phyloP scores from a whole-genome alignment of 805 yeast genomes.

The Candida awuae region DNA sequence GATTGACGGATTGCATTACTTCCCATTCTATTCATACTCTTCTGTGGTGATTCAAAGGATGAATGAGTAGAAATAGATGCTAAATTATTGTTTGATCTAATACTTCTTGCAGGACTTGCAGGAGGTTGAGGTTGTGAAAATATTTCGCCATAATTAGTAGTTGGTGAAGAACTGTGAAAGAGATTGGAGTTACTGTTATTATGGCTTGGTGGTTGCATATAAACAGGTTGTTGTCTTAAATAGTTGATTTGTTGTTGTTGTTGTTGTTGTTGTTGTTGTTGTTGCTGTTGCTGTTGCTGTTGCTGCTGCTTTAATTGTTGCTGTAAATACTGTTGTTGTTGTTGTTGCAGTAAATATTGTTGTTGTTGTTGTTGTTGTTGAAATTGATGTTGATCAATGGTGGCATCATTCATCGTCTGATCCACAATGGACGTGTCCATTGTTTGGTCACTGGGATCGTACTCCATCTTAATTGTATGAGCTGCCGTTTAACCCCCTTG shows the following conservation, averaged over 20 bases:
- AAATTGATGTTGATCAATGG: background rate
- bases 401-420: background rate
- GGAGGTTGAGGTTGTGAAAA: conserved; percentile 28
- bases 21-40: conserved; percentile 1
- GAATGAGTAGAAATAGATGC: conserved; percentile 27
- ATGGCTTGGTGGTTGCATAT: conserved; percentile 1
- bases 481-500: too few species aligned
- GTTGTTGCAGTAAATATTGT: conserved; percentile 8
- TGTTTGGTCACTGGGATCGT: background rate
- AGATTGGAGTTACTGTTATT: conserved; percentile 8
- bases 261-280: conserved; percentile 10
- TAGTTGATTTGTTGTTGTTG: background rate
- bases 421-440: background rate
- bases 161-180: conserved; percentile 19
- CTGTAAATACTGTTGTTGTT: conserved; percentile 19
- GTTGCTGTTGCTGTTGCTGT: conserved; percentile 3
- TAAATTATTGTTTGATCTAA: conserved; percentile 24
- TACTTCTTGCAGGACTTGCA: conserved; percentile 29
- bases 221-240: background rate
- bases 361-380: conserved; percentile 5
- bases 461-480: too few species aligned
- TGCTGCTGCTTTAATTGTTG: conserved; percentile 21
- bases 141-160: conserved; percentile 17
- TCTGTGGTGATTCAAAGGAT: conserved; percentile 24
- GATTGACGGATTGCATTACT: conserved; percentile 11